phyloP scores from a whole-genome alignment of 2,329 filamentous ascomycete genomes.

The Shiraia bambusicola region DNA sequence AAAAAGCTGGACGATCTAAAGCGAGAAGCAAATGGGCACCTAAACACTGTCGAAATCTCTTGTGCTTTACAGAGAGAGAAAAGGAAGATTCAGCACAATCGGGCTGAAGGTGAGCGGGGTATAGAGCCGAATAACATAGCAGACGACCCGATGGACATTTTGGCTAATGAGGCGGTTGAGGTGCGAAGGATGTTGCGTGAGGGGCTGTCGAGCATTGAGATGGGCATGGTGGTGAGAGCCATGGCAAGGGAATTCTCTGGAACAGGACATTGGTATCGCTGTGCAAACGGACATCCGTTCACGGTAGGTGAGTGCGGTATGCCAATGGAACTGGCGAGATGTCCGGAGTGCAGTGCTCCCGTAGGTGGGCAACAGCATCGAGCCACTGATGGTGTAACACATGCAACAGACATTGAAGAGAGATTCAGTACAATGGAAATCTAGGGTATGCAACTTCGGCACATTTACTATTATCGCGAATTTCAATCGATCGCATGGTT shows the following conservation, averaged over 20 bases:
- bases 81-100: no score
- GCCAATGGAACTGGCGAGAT: conserved; percentile 61
- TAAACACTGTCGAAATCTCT: no score
- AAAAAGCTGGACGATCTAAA: no score
- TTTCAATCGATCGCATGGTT: no score
- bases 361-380: conserved; percentile 59
- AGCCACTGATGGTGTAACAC: conserved; percentile 53
- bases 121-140: no score
- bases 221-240: conserved; percentile 46
- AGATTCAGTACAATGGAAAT: not conserved
- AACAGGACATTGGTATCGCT: conserved; percentile 62
- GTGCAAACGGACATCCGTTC: conserved; percentile 58
- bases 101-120: no score
- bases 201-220: conserved; percentile 43
- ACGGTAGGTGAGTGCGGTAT: conserved; percentile 66
- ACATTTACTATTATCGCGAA: no score
- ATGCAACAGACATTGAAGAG: conserved; percentile 54
- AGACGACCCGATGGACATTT: no score
- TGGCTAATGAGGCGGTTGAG: conserved; percentile 26
- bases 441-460: no score
- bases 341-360: conserved; percentile 60
- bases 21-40: no score
- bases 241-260: conserved; percentile 48
- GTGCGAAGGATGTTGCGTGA: conserved; percentile 38
- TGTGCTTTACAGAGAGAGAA: no score